phyloP scores from a whole-genome alignment of 2,329 filamentous ascomycete genomes.

The Xylaria sp. region DNA sequence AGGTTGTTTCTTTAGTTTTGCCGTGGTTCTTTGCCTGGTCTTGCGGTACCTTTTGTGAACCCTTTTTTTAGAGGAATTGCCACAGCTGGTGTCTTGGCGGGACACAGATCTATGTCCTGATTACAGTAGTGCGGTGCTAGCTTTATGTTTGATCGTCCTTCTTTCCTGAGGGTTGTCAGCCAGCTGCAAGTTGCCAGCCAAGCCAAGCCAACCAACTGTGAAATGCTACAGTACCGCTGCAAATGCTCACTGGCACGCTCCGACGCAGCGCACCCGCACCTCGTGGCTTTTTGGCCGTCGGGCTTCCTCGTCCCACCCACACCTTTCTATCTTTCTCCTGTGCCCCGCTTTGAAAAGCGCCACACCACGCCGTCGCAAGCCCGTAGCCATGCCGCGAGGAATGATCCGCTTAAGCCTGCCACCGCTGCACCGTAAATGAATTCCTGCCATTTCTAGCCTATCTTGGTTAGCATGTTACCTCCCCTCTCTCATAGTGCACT shows the following conservation, averaged over 20 bases:
- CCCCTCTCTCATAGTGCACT: conserved; percentile 8
- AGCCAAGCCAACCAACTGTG: too few relatives aligned
- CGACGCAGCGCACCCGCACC: conserved; percentile 26
- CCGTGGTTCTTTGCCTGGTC: not conserved
- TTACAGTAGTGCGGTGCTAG: conserved; percentile 10
- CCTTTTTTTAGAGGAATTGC: conserved; percentile 11
- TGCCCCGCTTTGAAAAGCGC: conserved; percentile 23
- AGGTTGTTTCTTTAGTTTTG: not conserved
- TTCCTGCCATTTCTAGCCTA: not conserved
- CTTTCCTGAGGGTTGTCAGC: conserved; percentile 8
- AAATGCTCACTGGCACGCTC: conserved; percentile 11
- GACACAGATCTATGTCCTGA: conserved; percentile 10
- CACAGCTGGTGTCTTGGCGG: not conserved
- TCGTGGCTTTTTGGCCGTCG: conserved; percentile 28
- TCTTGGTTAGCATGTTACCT: conserved; percentile 5
- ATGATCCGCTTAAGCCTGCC: conserved; percentile 16
- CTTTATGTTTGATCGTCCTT: conserved; percentile 25
- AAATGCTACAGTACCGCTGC: too few relatives aligned
- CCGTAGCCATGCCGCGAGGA: conserved; percentile 6
- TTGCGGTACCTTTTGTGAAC: not conserved
- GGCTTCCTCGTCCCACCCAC: conserved; percentile 22
- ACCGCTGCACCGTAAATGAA: not conserved
- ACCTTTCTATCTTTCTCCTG: not conserved
- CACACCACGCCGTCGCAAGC: conserved; percentile 24
- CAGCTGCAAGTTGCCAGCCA: too few relatives aligned